These are phyloP conservation scores for Suhomyces canberraensis DNA, from an alignment of 805 yeast species.

Conservation along the genomic window DNA sequence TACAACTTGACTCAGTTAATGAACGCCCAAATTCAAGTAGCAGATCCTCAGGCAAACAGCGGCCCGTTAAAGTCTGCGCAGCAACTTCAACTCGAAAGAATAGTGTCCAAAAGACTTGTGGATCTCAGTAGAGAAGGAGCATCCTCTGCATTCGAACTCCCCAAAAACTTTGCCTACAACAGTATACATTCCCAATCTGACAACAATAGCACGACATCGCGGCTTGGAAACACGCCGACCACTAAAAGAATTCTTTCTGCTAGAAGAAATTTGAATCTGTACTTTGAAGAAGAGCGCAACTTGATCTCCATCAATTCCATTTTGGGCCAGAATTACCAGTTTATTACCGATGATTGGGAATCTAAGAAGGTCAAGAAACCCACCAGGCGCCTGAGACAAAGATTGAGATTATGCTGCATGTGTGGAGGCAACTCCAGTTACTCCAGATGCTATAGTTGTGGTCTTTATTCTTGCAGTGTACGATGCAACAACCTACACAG, in stretches of 20 bases:
- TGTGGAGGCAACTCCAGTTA: constrained; percentile 38
- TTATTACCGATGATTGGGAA: constrained; percentile 32
- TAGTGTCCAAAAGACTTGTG: constrained; percentile 32
- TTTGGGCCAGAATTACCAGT: constrained; percentile 38
- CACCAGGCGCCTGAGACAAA: constrained; percentile 23
- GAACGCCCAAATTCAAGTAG: constrained; percentile 40
- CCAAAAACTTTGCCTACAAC: constrained; percentile 38
- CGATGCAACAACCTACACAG: constrained; percentile 37
- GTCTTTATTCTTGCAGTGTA: constrained; percentile 40
- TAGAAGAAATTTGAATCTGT: constrained; percentile 40
- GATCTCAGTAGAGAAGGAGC: constrained; percentile 35
- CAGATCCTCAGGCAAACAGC: constrained; percentile 21
- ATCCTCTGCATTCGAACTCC: constrained; percentile 34
- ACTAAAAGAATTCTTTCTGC: constrained; percentile 43
- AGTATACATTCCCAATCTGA: constrained; percentile 24
- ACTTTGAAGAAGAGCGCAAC: constrained; percentile 45
- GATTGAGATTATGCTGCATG: constrained; percentile 38
- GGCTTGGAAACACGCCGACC: constrained; percentile 43
- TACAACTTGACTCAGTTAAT: constrained; percentile 41
- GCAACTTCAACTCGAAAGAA: constrained; percentile 40
- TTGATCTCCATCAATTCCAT: constrained; percentile 41
- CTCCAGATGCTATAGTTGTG: constrained; percentile 39
- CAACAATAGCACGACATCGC: constrained; percentile 22
- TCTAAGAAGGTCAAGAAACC: constrained; percentile 13
- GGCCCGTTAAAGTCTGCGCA: constrained; percentile 42